Evolutionary conservation across 805 yeast species (phyloP).

Genomic region (Yamadazyma akitaensis): DNA sequence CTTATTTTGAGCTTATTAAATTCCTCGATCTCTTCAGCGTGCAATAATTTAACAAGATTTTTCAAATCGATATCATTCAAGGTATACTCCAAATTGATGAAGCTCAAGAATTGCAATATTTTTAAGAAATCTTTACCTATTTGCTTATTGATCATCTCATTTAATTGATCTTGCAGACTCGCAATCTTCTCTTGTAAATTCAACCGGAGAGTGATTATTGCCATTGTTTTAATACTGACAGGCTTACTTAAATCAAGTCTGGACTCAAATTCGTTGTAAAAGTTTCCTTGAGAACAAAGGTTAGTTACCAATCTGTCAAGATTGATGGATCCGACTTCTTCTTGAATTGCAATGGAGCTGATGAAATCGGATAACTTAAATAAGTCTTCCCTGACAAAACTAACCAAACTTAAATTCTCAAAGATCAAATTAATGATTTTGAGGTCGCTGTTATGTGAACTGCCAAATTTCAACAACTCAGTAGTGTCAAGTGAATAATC

Average conservation of each 20-base stretch:
- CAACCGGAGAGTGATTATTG: conserved; percentile 5
- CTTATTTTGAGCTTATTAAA: conserved; percentile 46
- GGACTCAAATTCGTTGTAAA: conserved; percentile 5
- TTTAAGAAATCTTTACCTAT: conserved; percentile 3
- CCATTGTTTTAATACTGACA: conserved; percentile 6
- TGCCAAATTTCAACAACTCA: conserved; percentile 10
- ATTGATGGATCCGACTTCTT: neutral
- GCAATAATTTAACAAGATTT: conserved; percentile 8
- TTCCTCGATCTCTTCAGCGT: conserved; percentile 31
- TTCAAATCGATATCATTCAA: conserved; percentile 6
- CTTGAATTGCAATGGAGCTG: conserved; percentile 2
- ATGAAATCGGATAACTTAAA: neutral
- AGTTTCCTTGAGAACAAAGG: conserved; percentile 11
- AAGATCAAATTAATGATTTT: conserved; percentile 10
- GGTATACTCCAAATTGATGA: conserved; percentile 7
- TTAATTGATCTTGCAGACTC: conserved; percentile 4
- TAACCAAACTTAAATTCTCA: conserved; percentile 3
- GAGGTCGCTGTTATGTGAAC: conserved; percentile 5
- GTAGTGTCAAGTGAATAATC: conserved; percentile 6
- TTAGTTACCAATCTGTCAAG: conserved; percentile 2
- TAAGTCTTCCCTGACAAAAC: neutral
- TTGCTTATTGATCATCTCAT: conserved; percentile 3
- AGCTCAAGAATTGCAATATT: conserved; percentile 11
- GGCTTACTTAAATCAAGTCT: conserved; percentile 3
- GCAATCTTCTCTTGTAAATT: conserved; percentile 7